Evolutionary conservation across 345 rosid species (phyloP), one percentile per base, ranked within the genome.

Genomic region (Mercurialis annua): DNA sequence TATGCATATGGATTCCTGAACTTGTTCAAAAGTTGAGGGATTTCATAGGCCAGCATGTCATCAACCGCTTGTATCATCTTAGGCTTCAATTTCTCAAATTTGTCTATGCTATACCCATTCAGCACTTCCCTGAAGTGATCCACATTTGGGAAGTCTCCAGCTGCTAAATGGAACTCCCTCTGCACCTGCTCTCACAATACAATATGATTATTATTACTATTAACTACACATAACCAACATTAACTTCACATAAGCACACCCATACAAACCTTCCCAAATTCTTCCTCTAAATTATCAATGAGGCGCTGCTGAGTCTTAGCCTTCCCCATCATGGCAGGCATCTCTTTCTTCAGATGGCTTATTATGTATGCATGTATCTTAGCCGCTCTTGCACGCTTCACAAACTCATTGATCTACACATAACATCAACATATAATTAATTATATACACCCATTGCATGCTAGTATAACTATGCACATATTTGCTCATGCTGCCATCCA

Each of bases 371-470:
- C 91, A 81, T 93, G 94, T 60, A 93, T 93, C 85, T 86, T 89
- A 24, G 92, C 97, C 43, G 97, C 98, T 83, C 97, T 85, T 30
- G 98, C 98, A 54, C 98, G 91, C 73, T 93, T 93, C 67, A 90
- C 95, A 75, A 90, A 93, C 76, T 93, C 98, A 18, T 90, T 93
- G 64, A 93, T 93, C 98, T 90, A 48, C 21, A 53, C 14, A 23
- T 40, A 14, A 21, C 17, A 52, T 2, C 29, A 50, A 10, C 10
- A 23, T 10, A 6, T n/a, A n/a, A n/a, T n/a, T n/a, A n/a, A n/a
- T 30, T 5, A 15, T 11, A 15, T 26, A 26, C 58, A 27, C 26
- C 15, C 2, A 14, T 55, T 29, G 59, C 59, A 20, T 62, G 18
- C 24, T 26, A 11, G 11, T 21, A 33, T 3, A n/a, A 12, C 12